A percentile compares a stretch with the other conserved stretches of the same genome.
phyloP scores from a whole-genome alignment of 192 early-diverging fungal species.

The Linnemannia schmuckeri region DNA sequence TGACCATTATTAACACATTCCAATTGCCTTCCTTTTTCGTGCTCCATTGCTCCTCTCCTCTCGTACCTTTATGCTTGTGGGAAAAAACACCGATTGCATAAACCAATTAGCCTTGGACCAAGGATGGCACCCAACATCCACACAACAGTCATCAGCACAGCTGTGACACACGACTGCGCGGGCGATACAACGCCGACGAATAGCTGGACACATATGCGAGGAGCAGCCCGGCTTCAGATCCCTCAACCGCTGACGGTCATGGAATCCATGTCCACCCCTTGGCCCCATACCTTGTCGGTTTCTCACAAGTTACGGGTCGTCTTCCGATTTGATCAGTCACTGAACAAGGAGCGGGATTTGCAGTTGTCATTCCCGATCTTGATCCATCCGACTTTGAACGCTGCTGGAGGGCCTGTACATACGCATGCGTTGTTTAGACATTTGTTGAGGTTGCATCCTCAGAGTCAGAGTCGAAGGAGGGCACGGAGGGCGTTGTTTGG shows the following conservation, averaged over 20 bases:
- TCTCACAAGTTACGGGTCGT: conserved; percentile 36
- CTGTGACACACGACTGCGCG: conserved; percentile 24
- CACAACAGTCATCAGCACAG: conserved; percentile 34
- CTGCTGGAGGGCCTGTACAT: conserved; percentile 25
- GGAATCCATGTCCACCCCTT: conserved; percentile 7
- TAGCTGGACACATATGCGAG: conserved; percentile 16
- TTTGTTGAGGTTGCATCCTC: not conserved
- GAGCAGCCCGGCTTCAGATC: conserved; percentile 28
- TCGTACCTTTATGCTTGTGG: not conserved
- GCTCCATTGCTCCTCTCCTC: not conserved
- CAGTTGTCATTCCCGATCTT: conserved; percentile 41
- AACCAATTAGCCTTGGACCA: conserved; percentile 19
- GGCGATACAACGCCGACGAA: conserved; percentile 4
- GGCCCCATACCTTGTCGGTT: conserved; percentile 7
- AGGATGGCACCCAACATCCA: not conserved
- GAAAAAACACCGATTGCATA: not conserved
- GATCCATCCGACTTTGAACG: conserved; percentile 22
- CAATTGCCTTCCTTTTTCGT: conserved; percentile 5
- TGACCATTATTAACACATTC: not conserved
- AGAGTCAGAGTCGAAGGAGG: not conserved
- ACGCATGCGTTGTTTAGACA: not conserved
- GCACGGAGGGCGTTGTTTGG: not conserved
- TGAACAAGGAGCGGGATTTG: conserved; percentile 28
- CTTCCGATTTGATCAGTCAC: conserved; percentile 24
- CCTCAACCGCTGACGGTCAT: conserved; percentile 27